Percentiles rank a stretch among this genome's conserved stretches.
Conservation (phyloP, 139 green algal species). For the Chlorella sp. region DNA sequence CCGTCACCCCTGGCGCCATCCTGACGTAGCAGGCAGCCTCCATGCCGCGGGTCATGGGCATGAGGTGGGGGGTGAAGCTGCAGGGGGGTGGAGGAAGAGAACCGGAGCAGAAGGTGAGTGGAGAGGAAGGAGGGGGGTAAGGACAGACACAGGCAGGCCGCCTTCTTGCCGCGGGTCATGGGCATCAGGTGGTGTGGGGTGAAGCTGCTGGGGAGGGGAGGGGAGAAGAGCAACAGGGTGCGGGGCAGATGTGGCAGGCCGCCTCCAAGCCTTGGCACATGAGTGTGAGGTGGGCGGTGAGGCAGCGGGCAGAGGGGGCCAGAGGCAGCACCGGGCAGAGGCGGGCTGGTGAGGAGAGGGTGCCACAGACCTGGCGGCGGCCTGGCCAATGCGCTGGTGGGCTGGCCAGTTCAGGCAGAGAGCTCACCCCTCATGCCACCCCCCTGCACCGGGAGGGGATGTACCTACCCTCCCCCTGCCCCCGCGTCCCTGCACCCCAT, state of each 20-base stretch:
- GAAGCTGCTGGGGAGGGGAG: not conserved
- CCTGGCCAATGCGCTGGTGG: too few relatives aligned
- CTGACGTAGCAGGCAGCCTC: conserved; percentile 96
- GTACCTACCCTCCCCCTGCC: too few relatives aligned
- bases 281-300: too few relatives aligned
- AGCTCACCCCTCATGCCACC: too few relatives aligned
- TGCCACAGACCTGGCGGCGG: too few relatives aligned
- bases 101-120: not conserved
- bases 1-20: conserved; percentile 72
- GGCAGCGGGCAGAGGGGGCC: not conserved
- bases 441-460: too few relatives aligned
- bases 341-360: too few relatives aligned
- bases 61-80: conserved; percentile 98
- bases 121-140: not conserved
- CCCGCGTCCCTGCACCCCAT: too few relatives aligned
- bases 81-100: conserved; percentile 38
- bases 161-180: not conserved
- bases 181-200: not conserved
- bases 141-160: not conserved
- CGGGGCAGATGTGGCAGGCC: too few relatives aligned
- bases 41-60: conserved; percentile 97
- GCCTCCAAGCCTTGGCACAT: too few relatives aligned
- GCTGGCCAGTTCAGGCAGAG: too few relatives aligned
- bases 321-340: not conserved
- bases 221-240: too few relatives aligned